Conservation (phyloP, 78 protist species). For the Creolimax fragrantissima region DNA sequence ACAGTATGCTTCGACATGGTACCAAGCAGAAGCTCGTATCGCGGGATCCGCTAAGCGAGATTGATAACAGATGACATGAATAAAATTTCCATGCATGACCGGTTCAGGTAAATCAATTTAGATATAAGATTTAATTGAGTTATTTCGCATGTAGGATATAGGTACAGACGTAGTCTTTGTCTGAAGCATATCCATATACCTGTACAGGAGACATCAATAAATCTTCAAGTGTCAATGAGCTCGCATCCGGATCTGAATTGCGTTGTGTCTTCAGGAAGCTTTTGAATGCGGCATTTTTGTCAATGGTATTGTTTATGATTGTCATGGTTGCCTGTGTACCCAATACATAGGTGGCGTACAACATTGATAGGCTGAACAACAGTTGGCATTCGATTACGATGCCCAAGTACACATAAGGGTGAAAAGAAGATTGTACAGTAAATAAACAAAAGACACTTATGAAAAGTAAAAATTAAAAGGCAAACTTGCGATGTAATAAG, state of each 20-base stretch:
- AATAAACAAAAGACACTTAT: not conserved
- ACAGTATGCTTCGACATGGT: not conserved
- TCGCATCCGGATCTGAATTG: not conserved
- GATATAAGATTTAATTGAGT: not conserved
- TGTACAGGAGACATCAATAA: not conserved
- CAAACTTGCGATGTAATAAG: not conserved
- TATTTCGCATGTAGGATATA: not conserved
- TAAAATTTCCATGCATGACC: not conserved
- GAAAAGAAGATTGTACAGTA: not conserved
- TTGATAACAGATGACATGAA: not conserved
- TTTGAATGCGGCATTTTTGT: not conserved
- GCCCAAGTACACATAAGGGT: not conserved
- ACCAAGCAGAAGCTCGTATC: not conserved
- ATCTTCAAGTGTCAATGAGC: not conserved
- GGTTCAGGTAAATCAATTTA: not conserved
- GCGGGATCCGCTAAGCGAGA: not conserved
- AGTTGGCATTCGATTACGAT: no score
- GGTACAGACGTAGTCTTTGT: not conserved
- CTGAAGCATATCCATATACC: not conserved
- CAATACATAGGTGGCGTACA: not conserved
- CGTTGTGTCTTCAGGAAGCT: not conserved
- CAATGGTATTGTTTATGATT: not conserved
- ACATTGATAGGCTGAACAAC: not conserved
- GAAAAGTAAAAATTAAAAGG: not conserved
- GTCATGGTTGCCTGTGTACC: not conserved